These are phyloP conservation scores for Mollisia scopiformis DNA, from an alignment of 2,329 filamentous ascomycete genomes.

Conservation along the genomic window DNA sequence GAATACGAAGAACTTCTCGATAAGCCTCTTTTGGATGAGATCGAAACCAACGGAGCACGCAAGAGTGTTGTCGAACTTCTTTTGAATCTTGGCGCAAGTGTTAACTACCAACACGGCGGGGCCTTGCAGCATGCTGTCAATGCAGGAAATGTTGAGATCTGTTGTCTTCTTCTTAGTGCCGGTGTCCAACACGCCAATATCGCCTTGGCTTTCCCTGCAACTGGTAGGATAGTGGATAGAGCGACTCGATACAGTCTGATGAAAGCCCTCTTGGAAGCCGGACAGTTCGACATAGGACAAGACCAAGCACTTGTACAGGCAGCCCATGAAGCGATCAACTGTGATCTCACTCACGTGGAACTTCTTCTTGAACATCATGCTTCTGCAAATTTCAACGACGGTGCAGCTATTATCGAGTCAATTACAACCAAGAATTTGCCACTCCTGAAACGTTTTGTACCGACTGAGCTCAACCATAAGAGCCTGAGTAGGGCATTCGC, in stretches of 20 bases:
- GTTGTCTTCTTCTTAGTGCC: not conserved
- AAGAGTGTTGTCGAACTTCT: constrained; percentile 2
- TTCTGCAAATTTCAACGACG: not conserved
- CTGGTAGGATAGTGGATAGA: not conserved
- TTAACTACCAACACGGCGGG: not conserved
- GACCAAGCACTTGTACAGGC: constrained; percentile 3
- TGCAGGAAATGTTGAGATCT: not conserved
- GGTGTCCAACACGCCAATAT: constrained; percentile 4
- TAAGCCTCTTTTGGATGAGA: constrained; percentile 2
- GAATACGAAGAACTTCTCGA: not conserved
- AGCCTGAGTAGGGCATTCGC: not conserved
- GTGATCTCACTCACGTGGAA: constrained; percentile 2
- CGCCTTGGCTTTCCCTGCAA: constrained; percentile 2
- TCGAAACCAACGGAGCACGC: not conserved
- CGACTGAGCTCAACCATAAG: not conserved
- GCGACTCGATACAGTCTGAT: constrained; percentile 1
- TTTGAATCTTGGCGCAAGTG: not conserved
- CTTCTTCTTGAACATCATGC: constrained; percentile 4
- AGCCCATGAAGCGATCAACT: not conserved
- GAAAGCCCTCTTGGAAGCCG: not conserved
- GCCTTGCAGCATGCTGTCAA: not conserved
- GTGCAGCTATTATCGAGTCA: constrained; percentile 2
- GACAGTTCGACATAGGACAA: not conserved
- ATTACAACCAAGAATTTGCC: constrained; percentile 5
- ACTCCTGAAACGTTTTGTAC: constrained; percentile 2